phyloP scores from a whole-genome alignment of 1,284 basidiomycete species.

The Austropuccinia psidii region DNA sequence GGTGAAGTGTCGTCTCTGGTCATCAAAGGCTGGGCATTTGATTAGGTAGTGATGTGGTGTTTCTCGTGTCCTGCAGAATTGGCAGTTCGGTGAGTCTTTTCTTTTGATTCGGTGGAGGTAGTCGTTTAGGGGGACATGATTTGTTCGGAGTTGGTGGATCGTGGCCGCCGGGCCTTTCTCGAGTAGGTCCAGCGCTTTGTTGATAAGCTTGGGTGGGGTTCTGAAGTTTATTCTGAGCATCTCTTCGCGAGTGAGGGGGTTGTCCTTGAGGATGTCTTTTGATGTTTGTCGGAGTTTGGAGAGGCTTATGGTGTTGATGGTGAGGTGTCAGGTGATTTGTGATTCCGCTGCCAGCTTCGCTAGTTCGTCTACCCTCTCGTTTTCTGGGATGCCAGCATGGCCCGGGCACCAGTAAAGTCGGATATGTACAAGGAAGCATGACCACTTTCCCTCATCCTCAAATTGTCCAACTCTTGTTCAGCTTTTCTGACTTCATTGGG shows the following conservation, averaged over 20 bases:
- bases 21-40: not conserved
- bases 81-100: slow-evolving; percentile 4
- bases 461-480: too few species aligned
- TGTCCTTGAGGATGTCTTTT: too few species aligned
- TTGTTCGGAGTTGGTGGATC: not conserved
- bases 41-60: not conserved
- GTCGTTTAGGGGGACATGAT: not conserved
- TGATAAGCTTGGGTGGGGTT: too few species aligned
- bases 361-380: not conserved
- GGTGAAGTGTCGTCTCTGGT: not conserved
- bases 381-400: not conserved
- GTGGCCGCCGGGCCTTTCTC: not conserved
- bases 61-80: not conserved
- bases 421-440: too few species aligned
- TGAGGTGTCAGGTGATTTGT: too few species aligned
- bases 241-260: too few species aligned
- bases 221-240: too few species aligned
- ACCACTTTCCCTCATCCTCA: too few species aligned
- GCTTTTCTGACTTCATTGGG: too few species aligned
- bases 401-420: not conserved
- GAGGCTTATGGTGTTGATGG: too few species aligned
- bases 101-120: not conserved
- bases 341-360: not conserved
- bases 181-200: not conserved
- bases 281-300: too few species aligned